These are phyloP conservation scores for Dendryphion nanum DNA, from an alignment of 2,329 filamentous ascomycete species.

Conservation along the genomic window DNA sequence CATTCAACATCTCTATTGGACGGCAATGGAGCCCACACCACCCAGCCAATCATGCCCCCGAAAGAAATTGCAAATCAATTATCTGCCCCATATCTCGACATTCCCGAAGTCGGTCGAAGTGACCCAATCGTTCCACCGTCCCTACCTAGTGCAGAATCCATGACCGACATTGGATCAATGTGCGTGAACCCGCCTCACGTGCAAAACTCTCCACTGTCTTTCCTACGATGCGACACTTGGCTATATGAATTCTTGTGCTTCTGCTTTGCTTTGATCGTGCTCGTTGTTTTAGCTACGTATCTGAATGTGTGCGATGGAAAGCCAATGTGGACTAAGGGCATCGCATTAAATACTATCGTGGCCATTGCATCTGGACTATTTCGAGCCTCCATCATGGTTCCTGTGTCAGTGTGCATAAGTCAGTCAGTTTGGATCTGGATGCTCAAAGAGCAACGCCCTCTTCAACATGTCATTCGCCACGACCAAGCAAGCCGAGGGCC, in stretches of 20 bases:
- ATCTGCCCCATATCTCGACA: no score
- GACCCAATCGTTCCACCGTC: no score
- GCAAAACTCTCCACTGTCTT: no score
- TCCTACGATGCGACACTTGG: not conserved
- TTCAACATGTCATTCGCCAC: not conserved
- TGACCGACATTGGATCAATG: no score
- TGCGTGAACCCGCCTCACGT: no score
- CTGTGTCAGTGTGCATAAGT: not conserved
- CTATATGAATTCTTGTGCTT: not conserved
- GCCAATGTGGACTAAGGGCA: no score
- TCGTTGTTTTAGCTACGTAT: not conserved
- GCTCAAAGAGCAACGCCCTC: not conserved
- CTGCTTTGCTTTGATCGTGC: not conserved
- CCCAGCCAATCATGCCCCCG: no score
- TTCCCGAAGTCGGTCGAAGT: no score
- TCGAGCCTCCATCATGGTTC: not conserved
- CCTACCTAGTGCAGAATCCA: no score
- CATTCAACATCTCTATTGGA: no score
- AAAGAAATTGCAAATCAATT: no score
- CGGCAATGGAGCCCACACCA: no score
- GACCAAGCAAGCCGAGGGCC: not conserved
- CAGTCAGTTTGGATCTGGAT: not conserved
- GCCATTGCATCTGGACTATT: not conserved
- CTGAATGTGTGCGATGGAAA: not conserved
- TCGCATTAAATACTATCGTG: not conserved